Evolutionary conservation across 352 stramenopile species (phyloP).

Genomic region (Pilasporangium apinafurcum): DNA sequence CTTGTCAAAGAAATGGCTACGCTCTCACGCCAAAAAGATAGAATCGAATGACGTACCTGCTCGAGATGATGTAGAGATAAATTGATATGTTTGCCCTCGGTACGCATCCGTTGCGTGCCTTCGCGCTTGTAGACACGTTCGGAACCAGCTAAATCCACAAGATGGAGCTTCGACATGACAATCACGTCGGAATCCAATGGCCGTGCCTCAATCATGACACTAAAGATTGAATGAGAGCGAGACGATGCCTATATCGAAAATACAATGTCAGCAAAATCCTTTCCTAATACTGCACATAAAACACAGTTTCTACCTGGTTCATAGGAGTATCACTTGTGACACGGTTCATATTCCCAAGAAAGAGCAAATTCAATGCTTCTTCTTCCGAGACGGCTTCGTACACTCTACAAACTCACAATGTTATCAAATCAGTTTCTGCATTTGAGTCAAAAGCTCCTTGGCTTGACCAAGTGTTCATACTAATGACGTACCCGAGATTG

Average conservation of each 20-base stretch:
- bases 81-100: constrained; percentile 96
- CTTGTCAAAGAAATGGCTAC: too few species aligned
- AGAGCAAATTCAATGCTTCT: constrained; percentile 94
- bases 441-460: too few species aligned
- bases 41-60: constrained; percentile 25
- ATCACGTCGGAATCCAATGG: constrained; percentile 71
- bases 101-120: constrained; percentile 84
- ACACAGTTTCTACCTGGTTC: too few species aligned
- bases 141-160: constrained; percentile 95
- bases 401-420: constrained; percentile 23
- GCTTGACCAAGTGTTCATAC: not conserved
- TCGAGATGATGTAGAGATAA: constrained; percentile 93
- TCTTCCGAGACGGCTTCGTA: constrained; percentile 85
- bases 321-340: constrained; percentile 95
- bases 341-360: constrained; percentile 95
- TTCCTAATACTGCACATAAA: too few species aligned
- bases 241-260: constrained; percentile 56
- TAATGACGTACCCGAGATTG: constrained; percentile 42
- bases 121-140: constrained; percentile 95
- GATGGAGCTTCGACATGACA: constrained; percentile 87
- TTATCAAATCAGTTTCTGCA: too few species aligned
- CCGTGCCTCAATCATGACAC: constrained; percentile 86
- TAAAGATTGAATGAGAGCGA: constrained; percentile 96
- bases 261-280: too few species aligned
- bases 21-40: too few species aligned